These are phyloP conservation scores for Dictyostelium purpureum DNA, from an alignment of 78 protist species.

Conservation along the genomic window DNA sequence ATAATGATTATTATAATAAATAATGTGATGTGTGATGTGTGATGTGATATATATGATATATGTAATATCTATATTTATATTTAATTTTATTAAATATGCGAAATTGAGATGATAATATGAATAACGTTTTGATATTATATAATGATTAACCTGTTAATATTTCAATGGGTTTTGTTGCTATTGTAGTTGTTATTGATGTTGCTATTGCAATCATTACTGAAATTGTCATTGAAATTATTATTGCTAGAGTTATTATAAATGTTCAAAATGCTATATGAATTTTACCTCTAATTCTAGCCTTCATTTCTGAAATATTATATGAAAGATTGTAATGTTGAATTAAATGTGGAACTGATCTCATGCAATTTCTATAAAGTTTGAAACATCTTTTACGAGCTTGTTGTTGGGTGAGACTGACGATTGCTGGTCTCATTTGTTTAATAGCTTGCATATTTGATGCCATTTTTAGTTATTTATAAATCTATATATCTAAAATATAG, in stretches of 20 bases:
- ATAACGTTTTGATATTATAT: too few species aligned
- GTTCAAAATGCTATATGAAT: too few species aligned
- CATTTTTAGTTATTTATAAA: slow-evolving; percentile 2
- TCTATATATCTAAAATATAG: background rate
- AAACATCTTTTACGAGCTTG: slow-evolving; percentile 49
- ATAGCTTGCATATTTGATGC: slow-evolving; percentile 64
- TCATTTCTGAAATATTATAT: slow-evolving; percentile 52
- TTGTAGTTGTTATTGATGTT: background rate
- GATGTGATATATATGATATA: too few species aligned
- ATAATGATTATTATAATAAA: background rate
- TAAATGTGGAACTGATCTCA: slow-evolving; percentile 54
- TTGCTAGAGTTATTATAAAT: too few species aligned
- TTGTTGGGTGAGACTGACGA: slow-evolving; percentile 30
- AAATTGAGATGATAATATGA: too few species aligned
- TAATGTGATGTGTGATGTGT: background rate
- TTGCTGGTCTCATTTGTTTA: slow-evolving; percentile 69
- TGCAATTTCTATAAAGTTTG: slow-evolving; percentile 62
- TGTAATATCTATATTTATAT: too few species aligned
- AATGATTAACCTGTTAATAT: too few species aligned
- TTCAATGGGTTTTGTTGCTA: too few species aligned
- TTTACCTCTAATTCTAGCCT: slow-evolving; percentile 43
- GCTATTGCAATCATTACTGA: background rate
- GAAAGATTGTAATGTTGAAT: slow-evolving; percentile 69
- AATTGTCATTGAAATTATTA: too few species aligned
- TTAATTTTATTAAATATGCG: too few species aligned